Evolutionary conservation across 352 stramenopile genomes (phyloP), one percentile per base, ranked within the genome.

Genomic region (Globisporangium cylindrosporum): DNA sequence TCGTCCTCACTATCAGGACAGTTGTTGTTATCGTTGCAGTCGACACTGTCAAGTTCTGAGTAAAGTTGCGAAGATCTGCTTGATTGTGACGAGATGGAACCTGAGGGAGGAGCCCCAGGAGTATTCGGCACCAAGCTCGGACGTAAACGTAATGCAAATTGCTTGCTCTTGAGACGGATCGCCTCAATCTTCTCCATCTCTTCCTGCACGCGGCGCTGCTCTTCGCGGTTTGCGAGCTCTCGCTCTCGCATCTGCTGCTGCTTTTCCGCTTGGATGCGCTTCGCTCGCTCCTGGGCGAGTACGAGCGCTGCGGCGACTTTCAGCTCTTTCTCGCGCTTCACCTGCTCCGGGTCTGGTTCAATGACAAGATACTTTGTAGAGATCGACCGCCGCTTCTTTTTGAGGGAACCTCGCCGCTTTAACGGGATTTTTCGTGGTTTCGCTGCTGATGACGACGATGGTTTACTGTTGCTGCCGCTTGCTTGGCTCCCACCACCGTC

Each of bases 121-220:
- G 48, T 70, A 8, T 10, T 43, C 12, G 66, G 58, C 0, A 34
- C 58, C 1, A 22, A 66, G 10, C 12, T 59, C 27, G 48, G 58
- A 14, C 66, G 66, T 3, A 70, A 34, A 0, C 66, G 66, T 8
- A 70, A 49, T 10, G 66, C 57, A 57, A 70, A 70, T 46, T 70
- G 66, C 59, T 66, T 70, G 51, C 66, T 70, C 57, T 66, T 70
- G n/a, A 46, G 59, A 0, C 66, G 66, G 12, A 70, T 61, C 22
- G 38, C 73, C 56, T 86, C 79, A 32, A 86, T 86, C 27, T 67
- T 76, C 22, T 70, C 59, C 67, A 84, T 76, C 43, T 86, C 72
- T 34, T 74, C 66, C 63, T 86, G 74, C 24, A 82, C 49, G 53
- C 60, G 69, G 24, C 68, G 36, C 22, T 71, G 66, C 32, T 62